Evolutionary conservation across 768 basidiomycete species (phyloP).

Genomic region (Crepidotus variabilis): DNA sequence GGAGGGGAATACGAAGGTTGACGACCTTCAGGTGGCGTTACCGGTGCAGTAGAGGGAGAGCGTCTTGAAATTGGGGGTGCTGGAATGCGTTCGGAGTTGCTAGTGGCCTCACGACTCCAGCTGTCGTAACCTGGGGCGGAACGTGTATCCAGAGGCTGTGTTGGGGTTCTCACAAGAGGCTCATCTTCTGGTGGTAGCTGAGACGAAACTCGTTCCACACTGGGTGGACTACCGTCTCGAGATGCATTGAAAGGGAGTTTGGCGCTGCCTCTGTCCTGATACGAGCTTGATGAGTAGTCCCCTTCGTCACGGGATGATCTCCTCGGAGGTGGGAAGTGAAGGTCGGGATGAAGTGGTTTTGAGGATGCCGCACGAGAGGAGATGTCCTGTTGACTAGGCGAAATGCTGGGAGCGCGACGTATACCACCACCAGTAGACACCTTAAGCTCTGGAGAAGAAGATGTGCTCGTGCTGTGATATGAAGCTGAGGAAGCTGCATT

Average conservation of each 20-base stretch:
- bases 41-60: background rate
- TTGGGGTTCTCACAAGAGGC: background rate
- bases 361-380: conserved; percentile 11
- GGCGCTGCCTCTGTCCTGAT: conserved; percentile 1
- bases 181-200: conserved; percentile 8
- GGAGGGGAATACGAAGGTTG: background rate
- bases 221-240: conserved; percentile 16
- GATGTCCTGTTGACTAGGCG: background rate
- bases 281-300: background rate
- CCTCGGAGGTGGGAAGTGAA: conserved; percentile 13
- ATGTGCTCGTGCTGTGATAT: conserved; percentile 21
- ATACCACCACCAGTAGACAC: conserved; percentile 2
- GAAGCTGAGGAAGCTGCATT: conserved; percentile 37
- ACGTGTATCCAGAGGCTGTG: background rate
- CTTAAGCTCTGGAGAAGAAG: conserved; percentile 1
- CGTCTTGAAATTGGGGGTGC: background rate
- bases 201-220: conserved; percentile 20
- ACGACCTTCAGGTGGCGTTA: conserved; percentile 7
- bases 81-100: conserved; percentile 7
- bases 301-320: conserved; percentile 2
- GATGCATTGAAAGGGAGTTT: background rate
- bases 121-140: background rate
- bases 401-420: conserved; percentile 6
- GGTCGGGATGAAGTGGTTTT: conserved; percentile 16
- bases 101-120: conserved; percentile 12